These are phyloP conservation scores for Hygrophorus pudorinus DNA, from an alignment of 768 basidiomycete genomes.

Conservation along the genomic window DNA sequence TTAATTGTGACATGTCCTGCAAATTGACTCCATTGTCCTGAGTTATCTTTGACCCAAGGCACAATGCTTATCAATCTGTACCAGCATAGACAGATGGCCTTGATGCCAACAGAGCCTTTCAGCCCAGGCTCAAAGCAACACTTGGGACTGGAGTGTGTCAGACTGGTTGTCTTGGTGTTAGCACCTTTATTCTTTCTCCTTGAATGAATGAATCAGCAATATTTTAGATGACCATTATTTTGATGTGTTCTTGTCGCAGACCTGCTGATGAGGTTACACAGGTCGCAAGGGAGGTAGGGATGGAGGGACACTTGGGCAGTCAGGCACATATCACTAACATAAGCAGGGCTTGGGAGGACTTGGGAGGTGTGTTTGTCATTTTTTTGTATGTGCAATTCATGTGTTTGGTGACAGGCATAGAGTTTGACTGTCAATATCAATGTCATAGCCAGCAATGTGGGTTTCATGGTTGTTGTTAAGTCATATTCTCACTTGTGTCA, in stretches of 20 bases:
- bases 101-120: constrained; percentile 6
- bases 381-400: too few species aligned
- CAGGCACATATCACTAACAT: too few species aligned
- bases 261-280: too few species aligned
- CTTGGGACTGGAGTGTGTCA: constrained; percentile 8
- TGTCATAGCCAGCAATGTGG: too few species aligned
- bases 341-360: too few species aligned
- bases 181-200: neutral
- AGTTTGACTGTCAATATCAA: too few species aligned
- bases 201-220: neutral
- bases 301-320: too few species aligned
- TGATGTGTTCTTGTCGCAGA: constrained; percentile 11
- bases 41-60: constrained; percentile 11
- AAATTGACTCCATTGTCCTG: constrained; percentile 12
- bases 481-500: too few species aligned
- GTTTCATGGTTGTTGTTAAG: too few species aligned
- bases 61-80: constrained; percentile 11
- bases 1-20: neutral
- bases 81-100: constrained; percentile 11
- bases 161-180: constrained; percentile 11
- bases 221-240: constrained; percentile 12
- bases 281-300: too few species aligned
- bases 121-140: constrained; percentile 6
- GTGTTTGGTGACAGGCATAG: too few species aligned
- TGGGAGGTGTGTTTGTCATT: too few species aligned